Base-by-base conservation (phyloP, 495 filamentous ascomycete genomes). In the Penicillium atrosanguineum region DNA sequence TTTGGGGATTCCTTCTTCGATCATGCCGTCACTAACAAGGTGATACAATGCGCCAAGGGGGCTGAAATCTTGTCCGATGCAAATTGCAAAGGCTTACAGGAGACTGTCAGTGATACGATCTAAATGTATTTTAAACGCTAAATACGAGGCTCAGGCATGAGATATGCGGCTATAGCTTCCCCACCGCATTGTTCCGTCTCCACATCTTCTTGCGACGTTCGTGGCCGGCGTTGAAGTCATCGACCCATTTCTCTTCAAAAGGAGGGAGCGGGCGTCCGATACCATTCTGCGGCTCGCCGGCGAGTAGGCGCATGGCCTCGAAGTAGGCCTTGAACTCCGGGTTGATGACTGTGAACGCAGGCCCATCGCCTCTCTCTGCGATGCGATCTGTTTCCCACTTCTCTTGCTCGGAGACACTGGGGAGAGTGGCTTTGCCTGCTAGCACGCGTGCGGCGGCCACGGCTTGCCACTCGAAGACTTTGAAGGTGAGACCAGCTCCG, bases 401-500 rank as follows among this genome's bases (percentile, higher is more conserved):
- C 48, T 67, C 55, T 59, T 79, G 79, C 53, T 75, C 75, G 1
- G 56, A 47, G 0, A 67, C 16, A 0, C 69, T 45, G 0, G 82
- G 82, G 11, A 85, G 59, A 7, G 52, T 55, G 0, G 71, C 74
- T 14, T 71, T 68, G n/a, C 82, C 81, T 0, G 82, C 77, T 1
- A 84, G 67, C 6, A 80, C 71, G 6, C 82, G 77, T 0, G 81
- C 82, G 0, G 78, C 75, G 0, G 77, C 74, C 1, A 84, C 80
- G 14, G 81, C 81, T 62, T 85, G 82, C 77, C 78, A 84, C 66
- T 85, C 81, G 46, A 81, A 84, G 1, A 83, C 71, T 20, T 76
- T 75, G 67, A 85, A 82, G 4, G 78, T 83, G n/a, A 85, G 69
- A 0, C 78, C 82, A 8, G 75, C 80, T 18, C 74, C 75, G 12